These are phyloP conservation scores for Trichoderma atroviride DNA, from an alignment of 2,329 filamentous ascomycete species.

Conservation along the genomic window DNA sequence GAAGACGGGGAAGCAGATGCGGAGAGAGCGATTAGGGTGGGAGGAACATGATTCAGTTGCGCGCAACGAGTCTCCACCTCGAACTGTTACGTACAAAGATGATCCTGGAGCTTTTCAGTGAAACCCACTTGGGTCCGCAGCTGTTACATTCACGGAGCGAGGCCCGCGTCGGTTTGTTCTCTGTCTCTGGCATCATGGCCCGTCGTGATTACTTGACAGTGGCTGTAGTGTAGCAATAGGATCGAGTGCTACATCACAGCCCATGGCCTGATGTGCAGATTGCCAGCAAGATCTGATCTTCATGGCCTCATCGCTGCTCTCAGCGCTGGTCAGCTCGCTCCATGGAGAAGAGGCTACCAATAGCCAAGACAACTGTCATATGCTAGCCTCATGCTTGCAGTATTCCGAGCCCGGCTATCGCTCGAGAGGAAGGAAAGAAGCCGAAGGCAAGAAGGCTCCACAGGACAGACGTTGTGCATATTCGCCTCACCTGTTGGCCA, in stretches of 20 bases:
- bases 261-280: neutral
- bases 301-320: neutral
- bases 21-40: slow-evolving; percentile 7
- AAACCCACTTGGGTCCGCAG: slow-evolving; percentile 1
- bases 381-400: neutral
- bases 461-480: neutral
- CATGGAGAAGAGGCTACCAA: neutral
- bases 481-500: neutral
- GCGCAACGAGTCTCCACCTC: neutral
- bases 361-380: neutral
- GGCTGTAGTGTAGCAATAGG: neutral
- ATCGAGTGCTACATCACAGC: neutral
- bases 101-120: neutral
- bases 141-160: neutral
- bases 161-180: neutral
- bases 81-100: slow-evolving; percentile 24
- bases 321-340: neutral
- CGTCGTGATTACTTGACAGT: neutral
- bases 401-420: neutral
- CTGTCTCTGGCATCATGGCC: neutral
- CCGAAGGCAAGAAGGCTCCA: neutral
- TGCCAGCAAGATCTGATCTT: neutral
- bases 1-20: slow-evolving; percentile 12
- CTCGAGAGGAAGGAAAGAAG: neutral
- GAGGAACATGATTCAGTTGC: slow-evolving; percentile 19